Conservation (phyloP, 2,329 filamentous ascomycete species). For the Fusarium nematophilum region DNA sequence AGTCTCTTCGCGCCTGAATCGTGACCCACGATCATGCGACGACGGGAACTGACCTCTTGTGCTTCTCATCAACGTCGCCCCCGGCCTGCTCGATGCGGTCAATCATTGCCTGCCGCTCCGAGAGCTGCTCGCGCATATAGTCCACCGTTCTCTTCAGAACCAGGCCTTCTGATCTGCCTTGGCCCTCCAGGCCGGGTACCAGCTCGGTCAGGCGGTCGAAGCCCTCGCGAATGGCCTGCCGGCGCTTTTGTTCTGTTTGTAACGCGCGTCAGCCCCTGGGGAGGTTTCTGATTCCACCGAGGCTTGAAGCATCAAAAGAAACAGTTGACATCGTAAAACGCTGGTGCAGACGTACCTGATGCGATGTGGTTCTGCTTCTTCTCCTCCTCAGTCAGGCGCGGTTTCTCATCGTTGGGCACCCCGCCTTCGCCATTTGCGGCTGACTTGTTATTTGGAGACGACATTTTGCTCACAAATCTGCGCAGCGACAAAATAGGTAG, state of each 20-base stretch:
- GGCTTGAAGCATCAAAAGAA: not conserved
- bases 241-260: constrained; percentile 56
- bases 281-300: too few relatives aligned
- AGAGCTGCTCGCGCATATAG: constrained; percentile 70
- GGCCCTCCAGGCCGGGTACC: constrained; percentile 84
- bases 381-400: constrained; percentile 63
- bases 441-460: constrained; percentile 47
- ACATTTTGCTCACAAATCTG: constrained; percentile 27
- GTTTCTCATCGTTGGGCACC: constrained; percentile 57
- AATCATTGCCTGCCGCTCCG: constrained; percentile 68
- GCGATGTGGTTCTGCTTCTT: constrained; percentile 68
- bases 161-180: constrained; percentile 85
- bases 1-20: constrained; percentile 6
- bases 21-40: constrained; percentile 9
- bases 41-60: constrained; percentile 54
- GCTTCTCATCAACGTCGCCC: constrained; percentile 63
- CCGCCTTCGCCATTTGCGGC: constrained; percentile 39
- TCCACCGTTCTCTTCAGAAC: constrained; percentile 80
- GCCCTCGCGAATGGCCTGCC: constrained; percentile 79
- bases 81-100: constrained; percentile 68
- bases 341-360: constrained; percentile 54
- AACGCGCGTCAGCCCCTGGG: constrained; percentile 19
- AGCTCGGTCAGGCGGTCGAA: constrained; percentile 85
- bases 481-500: not conserved
- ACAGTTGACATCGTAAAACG: not conserved